phyloP scores from a whole-genome alignment of 2,329 filamentous ascomycete species.

The Alternaria viburni region DNA sequence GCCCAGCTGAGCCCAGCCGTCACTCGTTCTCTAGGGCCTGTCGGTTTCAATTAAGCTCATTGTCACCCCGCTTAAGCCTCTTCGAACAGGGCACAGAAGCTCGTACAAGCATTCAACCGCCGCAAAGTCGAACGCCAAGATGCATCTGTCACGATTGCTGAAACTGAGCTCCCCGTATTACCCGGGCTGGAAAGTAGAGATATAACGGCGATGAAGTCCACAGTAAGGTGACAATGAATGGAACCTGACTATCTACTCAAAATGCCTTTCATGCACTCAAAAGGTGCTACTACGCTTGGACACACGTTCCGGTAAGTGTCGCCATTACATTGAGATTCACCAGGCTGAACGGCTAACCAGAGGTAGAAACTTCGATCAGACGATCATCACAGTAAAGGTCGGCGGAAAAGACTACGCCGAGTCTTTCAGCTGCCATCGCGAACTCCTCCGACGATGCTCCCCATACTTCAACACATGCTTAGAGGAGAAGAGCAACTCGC shows the following conservation, averaged over 20 bases:
- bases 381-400: slow-evolving; percentile 45
- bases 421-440: slow-evolving; percentile 44
- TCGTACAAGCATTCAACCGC: slow-evolving; percentile 18
- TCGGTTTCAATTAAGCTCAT: slow-evolving; percentile 24
- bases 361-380: slow-evolving; percentile 45
- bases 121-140: slow-evolving; percentile 31
- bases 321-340: background rate
- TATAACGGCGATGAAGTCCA: slow-evolving; percentile 11
- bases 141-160: slow-evolving; percentile 23
- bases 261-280: slow-evolving; percentile 44
- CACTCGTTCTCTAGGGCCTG: slow-evolving; percentile 3
- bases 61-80: slow-evolving; percentile 10
- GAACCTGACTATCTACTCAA: slow-evolving; percentile 45
- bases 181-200: slow-evolving; percentile 3
- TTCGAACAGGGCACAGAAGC: slow-evolving; percentile 8
- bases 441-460: slow-evolving; percentile 43
- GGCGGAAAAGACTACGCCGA: slow-evolving; percentile 39
- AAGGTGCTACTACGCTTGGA: slow-evolving; percentile 40
- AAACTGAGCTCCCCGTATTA: slow-evolving; percentile 19
- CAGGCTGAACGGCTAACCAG: slow-evolving; percentile 19
- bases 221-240: slow-evolving; percentile 28
- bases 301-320: slow-evolving; percentile 42
- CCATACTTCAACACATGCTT: slow-evolving; percentile 41
- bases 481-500: slow-evolving; percentile 38
- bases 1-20: slow-evolving; percentile 9